Evolutionary conservation across 371 early-diverging fungal genomes (phyloP), one percentile per base, ranked within the genome.

Genomic region (Mucor indicus): DNA sequence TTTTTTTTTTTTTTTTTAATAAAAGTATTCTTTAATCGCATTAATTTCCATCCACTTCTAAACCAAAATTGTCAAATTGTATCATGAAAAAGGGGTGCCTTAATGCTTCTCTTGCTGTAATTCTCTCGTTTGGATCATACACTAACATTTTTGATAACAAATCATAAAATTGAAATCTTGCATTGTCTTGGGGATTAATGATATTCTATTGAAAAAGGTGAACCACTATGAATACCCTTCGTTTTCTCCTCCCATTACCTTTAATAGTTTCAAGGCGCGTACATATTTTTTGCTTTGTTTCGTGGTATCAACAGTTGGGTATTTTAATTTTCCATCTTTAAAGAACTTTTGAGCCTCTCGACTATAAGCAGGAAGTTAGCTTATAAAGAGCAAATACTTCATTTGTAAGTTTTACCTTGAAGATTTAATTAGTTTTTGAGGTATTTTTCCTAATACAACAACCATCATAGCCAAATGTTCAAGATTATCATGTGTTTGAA

Each of bases 401-500:
- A 17, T 17, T 6, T 12, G 27, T 9, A 13, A 48, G 12, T 41
- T 16, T 19, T 49, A 49, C 55, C 27, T 49, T 32, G 57, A 25
- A n/a, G 45, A 30, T 32, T 54, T 59, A 5, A 59, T 38, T 16
- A 60, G 22, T 16, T 55, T 46, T 10, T 35, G 21, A 11, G 60
- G 60, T 50, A 60, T 60, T 23, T 49, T 55, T 4, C 85, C 85
- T 1, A 86, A 52, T n/a, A 84, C 79, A 8, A 60, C 75, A 24
- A 83, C 76, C 88, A 88, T 88, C 80, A 88, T 81, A 6, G 85
- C 85, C 29, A 88, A 53, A 53, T 88, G 88, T 40, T 86, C 85
- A 19, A 84, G 61, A 68, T 93, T 87, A 56, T 93, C 91, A 44
- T 91, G 92, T 1, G 94, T 91, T 56, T 92, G 92, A 66, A 98